phyloP scores from a whole-genome alignment of 371 early-diverging fungal species.

The Parasitella parasitica region DNA sequence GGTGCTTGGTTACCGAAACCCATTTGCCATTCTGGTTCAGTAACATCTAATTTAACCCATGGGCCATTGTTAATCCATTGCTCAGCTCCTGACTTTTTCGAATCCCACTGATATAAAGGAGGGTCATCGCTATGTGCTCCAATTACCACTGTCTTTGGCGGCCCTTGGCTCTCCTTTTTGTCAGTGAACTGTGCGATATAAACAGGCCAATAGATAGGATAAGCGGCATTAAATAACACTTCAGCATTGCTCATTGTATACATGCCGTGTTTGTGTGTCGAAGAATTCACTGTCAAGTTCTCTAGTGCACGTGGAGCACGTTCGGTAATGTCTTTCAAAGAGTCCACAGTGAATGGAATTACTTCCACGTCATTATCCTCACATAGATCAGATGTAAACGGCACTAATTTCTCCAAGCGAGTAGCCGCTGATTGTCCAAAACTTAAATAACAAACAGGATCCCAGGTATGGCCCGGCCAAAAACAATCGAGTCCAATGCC shows the following conservation, averaged over 20 bases:
- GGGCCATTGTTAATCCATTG: conserved; percentile 37
- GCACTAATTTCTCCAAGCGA: conserved; percentile 16
- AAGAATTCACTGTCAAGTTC: conserved; percentile 3
- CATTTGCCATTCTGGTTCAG: conserved; percentile 26
- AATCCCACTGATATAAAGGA: conserved; percentile 27
- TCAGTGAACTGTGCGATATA: conserved; percentile 31
- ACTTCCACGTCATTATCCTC: conserved; percentile 18
- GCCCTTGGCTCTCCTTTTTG: not conserved
- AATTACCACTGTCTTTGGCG: conserved; percentile 25
- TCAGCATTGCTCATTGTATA: conserved; percentile 17
- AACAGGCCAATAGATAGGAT: conserved; percentile 38
- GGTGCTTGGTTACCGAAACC: conserved; percentile 10
- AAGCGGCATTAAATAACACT: conserved; percentile 22
- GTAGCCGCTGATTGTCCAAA: conserved; percentile 12
- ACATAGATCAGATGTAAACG: conserved; percentile 18
- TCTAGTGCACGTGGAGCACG: conserved; percentile 7
- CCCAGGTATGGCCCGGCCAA: conserved; percentile 36
- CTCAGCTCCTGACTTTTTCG: conserved; percentile 1
- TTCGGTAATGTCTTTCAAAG: conserved; percentile 17
- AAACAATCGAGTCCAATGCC: conserved; percentile 30
- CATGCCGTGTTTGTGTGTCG: not conserved
- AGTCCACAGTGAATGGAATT: conserved; percentile 24
- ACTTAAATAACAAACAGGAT: conserved; percentile 31
- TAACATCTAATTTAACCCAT: conserved; percentile 31
- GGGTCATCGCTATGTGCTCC: conserved; percentile 28